These are phyloP conservation scores for Wickerhamomyces sydowiorum DNA, from an alignment of 805 yeast species.

Conservation along the genomic window DNA sequence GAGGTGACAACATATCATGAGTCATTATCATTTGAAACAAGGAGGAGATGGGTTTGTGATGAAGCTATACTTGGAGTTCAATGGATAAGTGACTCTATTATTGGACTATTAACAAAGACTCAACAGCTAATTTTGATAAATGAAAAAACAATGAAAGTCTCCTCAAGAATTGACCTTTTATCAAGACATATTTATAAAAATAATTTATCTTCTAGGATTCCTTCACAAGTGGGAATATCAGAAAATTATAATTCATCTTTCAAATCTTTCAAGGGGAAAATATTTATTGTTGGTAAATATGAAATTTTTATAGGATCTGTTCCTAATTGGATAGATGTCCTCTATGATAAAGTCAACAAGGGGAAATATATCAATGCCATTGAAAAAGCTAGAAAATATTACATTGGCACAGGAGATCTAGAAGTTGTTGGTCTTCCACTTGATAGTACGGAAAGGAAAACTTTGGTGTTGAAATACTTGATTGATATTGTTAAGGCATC, in stretches of 20 bases:
- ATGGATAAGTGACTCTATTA: slow-evolving; percentile 45
- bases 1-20: slow-evolving; percentile 37
- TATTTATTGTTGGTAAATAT: slow-evolving; percentile 48
- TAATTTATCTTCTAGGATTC: slow-evolving; percentile 22
- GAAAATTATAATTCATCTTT: slow-evolving; percentile 22
- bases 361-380: slow-evolving; percentile 53
- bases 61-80: slow-evolving; percentile 48
- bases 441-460: slow-evolving; percentile 36
- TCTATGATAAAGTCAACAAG: slow-evolving; percentile 40
- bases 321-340: slow-evolving; percentile 65
- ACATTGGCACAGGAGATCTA: slow-evolving; percentile 41
- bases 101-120: slow-evolving; percentile 38
- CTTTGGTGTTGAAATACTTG: slow-evolving; percentile 46
- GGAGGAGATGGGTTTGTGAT: slow-evolving; percentile 35
- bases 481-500: slow-evolving; percentile 43
- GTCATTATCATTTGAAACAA: slow-evolving; percentile 31
- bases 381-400: slow-evolving; percentile 47
- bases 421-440: slow-evolving; percentile 54
- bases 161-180: slow-evolving; percentile 14
- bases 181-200: slow-evolving; percentile 29
- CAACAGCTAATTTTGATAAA: slow-evolving; percentile 40
- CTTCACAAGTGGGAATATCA: slow-evolving; percentile 5
- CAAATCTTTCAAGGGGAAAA: slow-evolving; percentile 34
- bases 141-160: slow-evolving; percentile 30
- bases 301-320: slow-evolving; percentile 53